A percentile compares a stretch with the other conserved stretches of the same genome.
Evolutionary conservation across 345 rosid species (phyloP).

Genomic region (Eucalyptus regnans): DNA sequence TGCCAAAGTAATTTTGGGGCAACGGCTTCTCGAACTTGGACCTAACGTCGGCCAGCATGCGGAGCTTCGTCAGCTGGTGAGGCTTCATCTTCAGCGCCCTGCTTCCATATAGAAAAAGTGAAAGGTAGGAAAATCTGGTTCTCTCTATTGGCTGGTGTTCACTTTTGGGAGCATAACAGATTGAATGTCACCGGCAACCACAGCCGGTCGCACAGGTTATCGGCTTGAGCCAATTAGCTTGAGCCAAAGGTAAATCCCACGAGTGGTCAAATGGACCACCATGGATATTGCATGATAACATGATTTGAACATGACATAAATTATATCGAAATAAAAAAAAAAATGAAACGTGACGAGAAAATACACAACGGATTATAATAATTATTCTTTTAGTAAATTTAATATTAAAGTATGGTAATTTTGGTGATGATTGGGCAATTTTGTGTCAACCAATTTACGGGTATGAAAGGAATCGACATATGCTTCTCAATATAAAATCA

Average conservation of each 20-base stretch:
- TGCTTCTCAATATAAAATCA: neutral
- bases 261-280: neutral
- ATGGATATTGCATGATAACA: neutral
- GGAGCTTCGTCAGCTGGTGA: neutral
- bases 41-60: neutral
- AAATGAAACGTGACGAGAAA: neutral
- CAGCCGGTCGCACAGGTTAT: neutral
- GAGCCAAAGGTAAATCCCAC: neutral
- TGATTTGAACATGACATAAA: neutral
- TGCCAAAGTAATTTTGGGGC: neutral
- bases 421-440: neutral
- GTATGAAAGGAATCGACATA: neutral
- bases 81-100: neutral
- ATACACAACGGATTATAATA: fast-evolving
- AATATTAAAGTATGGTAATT: neutral
- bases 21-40: neutral
- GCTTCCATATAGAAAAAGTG: neutral
- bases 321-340: neutral
- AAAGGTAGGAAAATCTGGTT: neutral
- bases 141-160: neutral
- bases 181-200: neutral
- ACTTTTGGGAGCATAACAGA: neutral
- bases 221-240: neutral
- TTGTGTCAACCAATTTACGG: fast-evolving
- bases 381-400: no score